Evolutionary conservation across 805 yeast species (phyloP).

Genomic region (Pichia sporocuriosa): DNA sequence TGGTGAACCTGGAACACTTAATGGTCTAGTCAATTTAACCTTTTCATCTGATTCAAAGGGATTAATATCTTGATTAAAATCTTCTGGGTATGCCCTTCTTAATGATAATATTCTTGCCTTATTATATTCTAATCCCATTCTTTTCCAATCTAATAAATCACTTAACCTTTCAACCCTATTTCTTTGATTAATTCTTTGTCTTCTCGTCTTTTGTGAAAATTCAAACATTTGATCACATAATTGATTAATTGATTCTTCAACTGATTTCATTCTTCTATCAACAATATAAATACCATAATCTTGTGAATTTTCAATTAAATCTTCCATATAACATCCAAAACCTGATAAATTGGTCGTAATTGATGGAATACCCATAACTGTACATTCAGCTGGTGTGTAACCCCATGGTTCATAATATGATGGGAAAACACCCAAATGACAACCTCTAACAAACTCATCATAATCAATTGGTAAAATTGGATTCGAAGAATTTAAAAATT

Average conservation of each 20-base stretch:
- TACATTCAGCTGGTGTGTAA: slow-evolving; percentile 98
- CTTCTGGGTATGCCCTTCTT: slow-evolving; percentile 89
- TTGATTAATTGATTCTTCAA: slow-evolving; percentile 91
- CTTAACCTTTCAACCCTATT: slow-evolving; percentile 92
- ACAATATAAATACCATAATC: slow-evolving; percentile 97
- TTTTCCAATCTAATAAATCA: slow-evolving; percentile 92
- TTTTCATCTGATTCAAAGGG: slow-evolving; percentile 35
- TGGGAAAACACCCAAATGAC: slow-evolving; percentile 97
- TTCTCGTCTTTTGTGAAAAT: slow-evolving; percentile 80
- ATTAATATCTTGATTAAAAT: slow-evolving; percentile 44
- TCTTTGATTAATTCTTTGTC: slow-evolving; percentile 96
- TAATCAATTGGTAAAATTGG: slow-evolving; percentile 91
- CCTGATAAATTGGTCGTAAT: slow-evolving; percentile 95
- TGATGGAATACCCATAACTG: slow-evolving; percentile 98
- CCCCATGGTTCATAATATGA: slow-evolving; percentile 99
- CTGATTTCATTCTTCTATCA: slow-evolving; percentile 85
- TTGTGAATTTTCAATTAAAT: slow-evolving; percentile 83
- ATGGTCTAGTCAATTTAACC: slow-evolving; percentile 79
- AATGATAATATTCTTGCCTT: slow-evolving; percentile 90
- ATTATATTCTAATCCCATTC: slow-evolving; percentile 95
- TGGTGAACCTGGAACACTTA: slow-evolving; percentile 97
- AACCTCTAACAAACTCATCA: slow-evolving; percentile 96
- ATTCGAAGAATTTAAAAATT: slow-evolving; percentile 88
- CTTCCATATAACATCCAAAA: slow-evolving; percentile 98
- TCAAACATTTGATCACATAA: slow-evolving; percentile 84